A percentile compares a stretch with the other conserved stretches of the same genome.
Evolutionary conservation across 495 filamentous ascomycete genomes (phyloP).

Genomic region (Hapsidospora chrysogenum): DNA sequence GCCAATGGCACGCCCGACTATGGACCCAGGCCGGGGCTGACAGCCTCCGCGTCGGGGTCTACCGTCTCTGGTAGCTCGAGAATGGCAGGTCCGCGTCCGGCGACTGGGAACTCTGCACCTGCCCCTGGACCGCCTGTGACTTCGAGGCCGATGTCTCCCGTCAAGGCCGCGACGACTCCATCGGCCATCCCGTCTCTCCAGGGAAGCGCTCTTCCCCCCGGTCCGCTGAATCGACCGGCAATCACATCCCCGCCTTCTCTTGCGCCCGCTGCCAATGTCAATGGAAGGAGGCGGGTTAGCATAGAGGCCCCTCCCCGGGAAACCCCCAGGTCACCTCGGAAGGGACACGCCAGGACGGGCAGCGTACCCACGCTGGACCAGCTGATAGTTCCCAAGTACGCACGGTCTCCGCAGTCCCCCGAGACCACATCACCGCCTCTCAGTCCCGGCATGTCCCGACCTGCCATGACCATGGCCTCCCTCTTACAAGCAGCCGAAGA

Average conservation of each 20-base stretch:
- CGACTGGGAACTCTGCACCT: not conserved
- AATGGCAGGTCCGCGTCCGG: slow-evolving; percentile 3
- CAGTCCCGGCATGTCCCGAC: slow-evolving; percentile 1
- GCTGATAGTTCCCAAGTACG: not conserved
- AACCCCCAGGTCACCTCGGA: not conserved
- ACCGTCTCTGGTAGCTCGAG: slow-evolving; percentile 23
- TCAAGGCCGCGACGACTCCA: slow-evolving; percentile 1
- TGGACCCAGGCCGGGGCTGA: slow-evolving; percentile 8
- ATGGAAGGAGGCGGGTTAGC: slow-evolving; percentile 1
- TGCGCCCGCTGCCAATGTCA: not conserved
- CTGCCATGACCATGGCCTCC: slow-evolving; percentile 14
- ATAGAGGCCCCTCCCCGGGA: slow-evolving; percentile 1
- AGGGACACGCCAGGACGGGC: slow-evolving; percentile 13
- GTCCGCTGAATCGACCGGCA: not conserved
- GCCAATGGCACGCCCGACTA: slow-evolving; percentile 38
- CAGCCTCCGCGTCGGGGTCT: slow-evolving; percentile 17
- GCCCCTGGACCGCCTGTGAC: not conserved
- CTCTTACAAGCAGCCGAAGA: slow-evolving; percentile 33
- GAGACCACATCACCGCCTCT: not conserved
- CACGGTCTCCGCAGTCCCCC: not conserved
- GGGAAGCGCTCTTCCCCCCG: not conserved
- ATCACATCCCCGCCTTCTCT: not conserved
- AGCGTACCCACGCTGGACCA: slow-evolving; percentile 11
- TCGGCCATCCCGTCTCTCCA: not conserved
- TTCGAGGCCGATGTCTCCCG: slow-evolving; percentile 3